A percentile compares a stretch with the other conserved stretches of the same genome.
Conservation (phyloP, 805 yeast species). For the Candida yuanshanica region DNA sequence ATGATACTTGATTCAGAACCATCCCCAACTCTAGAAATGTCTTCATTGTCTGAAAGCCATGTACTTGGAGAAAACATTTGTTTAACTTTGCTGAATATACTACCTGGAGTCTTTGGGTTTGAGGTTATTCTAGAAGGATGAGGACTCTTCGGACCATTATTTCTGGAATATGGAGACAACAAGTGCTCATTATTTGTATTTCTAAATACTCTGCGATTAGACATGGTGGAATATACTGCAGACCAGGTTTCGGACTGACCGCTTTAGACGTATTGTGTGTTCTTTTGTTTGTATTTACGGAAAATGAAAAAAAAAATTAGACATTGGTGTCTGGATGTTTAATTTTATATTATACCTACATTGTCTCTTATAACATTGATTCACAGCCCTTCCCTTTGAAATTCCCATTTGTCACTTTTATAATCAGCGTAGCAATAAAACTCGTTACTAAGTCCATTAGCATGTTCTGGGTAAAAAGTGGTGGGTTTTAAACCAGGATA, state of each 20-base stretch:
- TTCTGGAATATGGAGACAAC: constrained; percentile 17
- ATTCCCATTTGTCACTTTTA: constrained; percentile 61
- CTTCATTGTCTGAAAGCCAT: constrained; percentile 10
- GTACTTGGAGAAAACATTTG: constrained; percentile 21
- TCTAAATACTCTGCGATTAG: constrained; percentile 4
- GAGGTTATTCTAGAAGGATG: constrained; percentile 33
- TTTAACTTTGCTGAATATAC: constrained; percentile 21
- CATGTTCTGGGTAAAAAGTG: constrained; percentile 70
- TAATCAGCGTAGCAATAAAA: constrained; percentile 79
- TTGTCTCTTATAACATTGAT: not conserved
- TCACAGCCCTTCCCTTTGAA: not conserved
- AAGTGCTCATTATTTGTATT: constrained; percentile 11
- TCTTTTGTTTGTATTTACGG: not conserved
- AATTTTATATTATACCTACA: too few species aligned
- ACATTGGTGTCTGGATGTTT: constrained; percentile 1
- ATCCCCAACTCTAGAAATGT: constrained; percentile 3
- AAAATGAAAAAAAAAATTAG: not conserved
- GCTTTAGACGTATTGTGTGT: not conserved
- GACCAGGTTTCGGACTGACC: not conserved
- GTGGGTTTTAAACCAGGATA: constrained; percentile 67
- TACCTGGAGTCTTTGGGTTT: constrained; percentile 18
- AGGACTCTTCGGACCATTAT: constrained; percentile 2
- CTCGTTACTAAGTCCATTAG: constrained; percentile 82
- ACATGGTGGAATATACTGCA: constrained; percentile 7
- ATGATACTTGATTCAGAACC: constrained; percentile 10